Percentiles rank a stretch among this genome's conserved stretches.
Evolutionary conservation across 495 filamentous ascomycete genomes (phyloP).

Genomic region (Talaromyces liani): DNA sequence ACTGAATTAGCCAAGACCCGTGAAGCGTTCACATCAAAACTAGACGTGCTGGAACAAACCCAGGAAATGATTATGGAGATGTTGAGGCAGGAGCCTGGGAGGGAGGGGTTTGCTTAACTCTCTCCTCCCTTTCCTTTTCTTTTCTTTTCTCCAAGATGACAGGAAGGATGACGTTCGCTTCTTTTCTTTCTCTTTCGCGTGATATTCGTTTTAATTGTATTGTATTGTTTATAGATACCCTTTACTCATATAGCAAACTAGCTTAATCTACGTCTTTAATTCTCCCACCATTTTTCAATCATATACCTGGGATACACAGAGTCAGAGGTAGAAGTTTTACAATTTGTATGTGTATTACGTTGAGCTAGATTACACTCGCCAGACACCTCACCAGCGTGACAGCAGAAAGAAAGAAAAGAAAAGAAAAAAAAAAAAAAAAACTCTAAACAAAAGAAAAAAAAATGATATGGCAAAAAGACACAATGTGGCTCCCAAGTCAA

Average conservation of each 20-base stretch:
- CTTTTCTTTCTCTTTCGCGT: neutral
- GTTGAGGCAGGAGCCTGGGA: slow-evolving; percentile 30
- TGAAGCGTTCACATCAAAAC: slow-evolving; percentile 24
- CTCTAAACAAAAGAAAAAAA: neutral
- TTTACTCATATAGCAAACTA: neutral
- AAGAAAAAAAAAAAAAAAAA: neutral
- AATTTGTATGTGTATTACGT: neutral
- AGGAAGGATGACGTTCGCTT: neutral
- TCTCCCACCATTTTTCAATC: neutral
- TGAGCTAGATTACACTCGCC: neutral
- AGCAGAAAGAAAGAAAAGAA: neutral
- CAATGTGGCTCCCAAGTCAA: slow-evolving; percentile 2
- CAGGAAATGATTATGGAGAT: slow-evolving; percentile 42
- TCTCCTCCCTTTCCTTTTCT: neutral
- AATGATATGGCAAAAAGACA: neutral
- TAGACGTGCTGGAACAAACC: slow-evolving; percentile 35
- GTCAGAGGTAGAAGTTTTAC: neutral
- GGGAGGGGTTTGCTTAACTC: neutral
- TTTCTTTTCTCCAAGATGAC: neutral
- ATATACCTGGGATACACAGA: neutral
- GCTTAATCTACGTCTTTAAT: neutral
- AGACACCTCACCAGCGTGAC: neutral
- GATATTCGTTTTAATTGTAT: neutral
- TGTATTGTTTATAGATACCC: neutral
- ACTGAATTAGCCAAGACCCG: slow-evolving; percentile 27